These are phyloP conservation scores for Cerrena zonata DNA, from an alignment of 1,284 basidiomycete species.

Conservation along the genomic window DNA sequence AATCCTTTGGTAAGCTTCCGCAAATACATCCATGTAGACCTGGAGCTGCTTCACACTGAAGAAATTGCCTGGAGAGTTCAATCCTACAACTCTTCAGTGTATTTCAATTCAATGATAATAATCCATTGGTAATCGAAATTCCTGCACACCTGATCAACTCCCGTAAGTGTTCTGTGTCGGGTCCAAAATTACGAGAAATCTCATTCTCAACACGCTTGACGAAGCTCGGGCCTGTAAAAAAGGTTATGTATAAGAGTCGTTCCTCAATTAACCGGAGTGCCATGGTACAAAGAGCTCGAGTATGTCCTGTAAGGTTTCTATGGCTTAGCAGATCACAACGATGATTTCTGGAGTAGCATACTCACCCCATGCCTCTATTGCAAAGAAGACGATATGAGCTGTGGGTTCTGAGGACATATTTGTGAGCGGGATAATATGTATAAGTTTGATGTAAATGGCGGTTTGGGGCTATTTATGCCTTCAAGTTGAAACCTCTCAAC, in stretches of 20 bases:
- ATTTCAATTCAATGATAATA: background rate
- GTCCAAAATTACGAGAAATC: background rate
- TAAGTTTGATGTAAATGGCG: no score
- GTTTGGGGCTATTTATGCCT: no score
- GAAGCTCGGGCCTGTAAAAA: background rate
- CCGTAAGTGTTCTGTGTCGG: background rate
- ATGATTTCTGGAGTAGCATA: no score
- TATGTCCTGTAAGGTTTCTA: no score
- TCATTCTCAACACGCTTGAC: background rate
- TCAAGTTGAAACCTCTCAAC: no score
- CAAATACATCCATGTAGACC: slow-evolving; percentile 8
- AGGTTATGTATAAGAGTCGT: background rate
- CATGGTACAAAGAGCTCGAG: background rate
- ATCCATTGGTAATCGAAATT: background rate
- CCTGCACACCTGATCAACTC: background rate
- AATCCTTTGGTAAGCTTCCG: slow-evolving; percentile 3
- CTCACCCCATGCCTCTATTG: no score
- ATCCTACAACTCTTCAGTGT: background rate
- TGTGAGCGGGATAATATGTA: no score
- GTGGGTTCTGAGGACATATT: no score
- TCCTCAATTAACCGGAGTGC: background rate
- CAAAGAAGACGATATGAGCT: no score
- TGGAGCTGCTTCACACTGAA: slow-evolving; percentile 7
- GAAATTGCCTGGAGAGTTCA: background rate
- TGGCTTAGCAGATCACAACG: no score